Evolutionary conservation across 1,284 basidiomycete species (phyloP), one percentile per base, ranked within the genome.

Genomic region (Salmacisia buchloeana): DNA sequence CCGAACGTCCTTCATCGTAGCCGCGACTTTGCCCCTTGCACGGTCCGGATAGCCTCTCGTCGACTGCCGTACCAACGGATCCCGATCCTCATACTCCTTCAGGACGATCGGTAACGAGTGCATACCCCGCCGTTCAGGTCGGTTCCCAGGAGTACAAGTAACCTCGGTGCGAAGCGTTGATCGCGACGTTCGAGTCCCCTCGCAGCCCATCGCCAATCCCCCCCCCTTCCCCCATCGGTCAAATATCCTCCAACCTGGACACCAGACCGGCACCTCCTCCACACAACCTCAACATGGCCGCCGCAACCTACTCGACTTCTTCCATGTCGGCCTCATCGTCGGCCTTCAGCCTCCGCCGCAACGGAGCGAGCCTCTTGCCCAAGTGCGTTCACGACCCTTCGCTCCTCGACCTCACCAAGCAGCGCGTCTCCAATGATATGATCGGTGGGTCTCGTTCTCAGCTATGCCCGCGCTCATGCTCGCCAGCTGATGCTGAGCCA

Each of bases 351-450:
- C 71, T 76, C 59, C 71, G 76, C 39, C 74, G 77, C 23, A 75
- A 79, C 61, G 75, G 75, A 27, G 75, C 74, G 15, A 75, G 72
- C 64, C 69, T 79, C 59, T 64, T 78, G 63, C 74, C 77, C 27
- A 75, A 75, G 65, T 65, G 76, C 33, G 70, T 73, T 13, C 77
- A 79, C 71, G 75, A 78, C 64, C 75, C 73, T 21, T 68, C 77
- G 52, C 63, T 79, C 52, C 72, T 77, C n/a, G 76, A 79, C 62
- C 67, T 79, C 46, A 71, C 77, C 66, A 75, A 75, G 63, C 73
- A 71, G 63, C 74, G 73, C 27, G 77, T 79, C 35, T 70, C 75
- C 15, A 70, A 74, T 29, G 76, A 79, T 49, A 79, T 79, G 77
- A 74, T 79, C 54, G 64, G 65, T 66, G 62, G 67, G 62, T 68